Evolutionary conservation across 73 alveolate genomes (phyloP).

Genomic region (Tetrahymena elliotti): DNA sequence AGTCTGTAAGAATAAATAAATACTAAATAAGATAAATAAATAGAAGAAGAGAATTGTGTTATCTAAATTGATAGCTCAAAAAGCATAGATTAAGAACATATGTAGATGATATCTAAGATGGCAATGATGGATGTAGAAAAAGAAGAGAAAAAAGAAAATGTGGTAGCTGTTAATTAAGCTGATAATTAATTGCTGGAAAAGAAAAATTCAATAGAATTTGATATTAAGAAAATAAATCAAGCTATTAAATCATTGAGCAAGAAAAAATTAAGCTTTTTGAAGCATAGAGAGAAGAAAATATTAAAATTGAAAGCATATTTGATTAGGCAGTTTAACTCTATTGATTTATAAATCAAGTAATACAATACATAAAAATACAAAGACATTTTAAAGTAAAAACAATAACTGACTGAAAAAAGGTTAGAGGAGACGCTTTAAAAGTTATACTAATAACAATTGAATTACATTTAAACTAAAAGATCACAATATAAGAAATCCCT

Average conservation of each 20-base stretch:
- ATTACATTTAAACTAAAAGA: too few species aligned
- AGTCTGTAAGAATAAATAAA: background rate
- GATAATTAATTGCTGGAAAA: background rate
- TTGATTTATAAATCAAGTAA: background rate
- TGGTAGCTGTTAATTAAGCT: background rate
- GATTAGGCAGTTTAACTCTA: background rate
- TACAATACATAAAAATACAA: background rate
- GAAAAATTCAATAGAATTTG: background rate
- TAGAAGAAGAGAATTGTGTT: background rate
- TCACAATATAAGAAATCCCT: background rate
- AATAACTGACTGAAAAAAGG: background rate
- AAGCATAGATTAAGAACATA: background rate
- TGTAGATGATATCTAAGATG: too few species aligned
- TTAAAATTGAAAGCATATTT: background rate
- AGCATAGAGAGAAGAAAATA: background rate
- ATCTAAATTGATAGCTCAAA: background rate
- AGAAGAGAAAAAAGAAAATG: background rate
- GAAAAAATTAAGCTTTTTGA: background rate
- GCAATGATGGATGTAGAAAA: background rate
- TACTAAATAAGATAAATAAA: background rate
- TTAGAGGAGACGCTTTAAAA: background rate
- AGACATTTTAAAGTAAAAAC: background rate
- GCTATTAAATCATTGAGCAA: background rate
- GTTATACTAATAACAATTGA: background rate
- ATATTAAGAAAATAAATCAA: background rate